phyloP scores from a whole-genome alignment of 495 filamentous ascomycete species.

The Ramalina intermedia region DNA sequence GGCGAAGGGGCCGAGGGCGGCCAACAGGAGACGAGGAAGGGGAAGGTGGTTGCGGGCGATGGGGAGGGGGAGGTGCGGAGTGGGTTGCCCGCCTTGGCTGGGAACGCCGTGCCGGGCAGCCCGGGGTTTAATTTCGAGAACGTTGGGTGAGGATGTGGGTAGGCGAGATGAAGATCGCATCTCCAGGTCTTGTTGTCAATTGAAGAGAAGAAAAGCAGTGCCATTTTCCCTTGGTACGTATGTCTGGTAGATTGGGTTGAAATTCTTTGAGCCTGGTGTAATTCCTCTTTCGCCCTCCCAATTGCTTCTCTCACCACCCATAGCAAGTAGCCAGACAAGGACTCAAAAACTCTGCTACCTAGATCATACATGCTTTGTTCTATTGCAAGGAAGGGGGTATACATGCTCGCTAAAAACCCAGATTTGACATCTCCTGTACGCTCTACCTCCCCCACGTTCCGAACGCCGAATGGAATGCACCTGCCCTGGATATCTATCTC shows the following conservation, averaged over 20 bases:
- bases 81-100: slow-evolving; percentile 40
- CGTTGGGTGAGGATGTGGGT: slow-evolving; percentile 24
- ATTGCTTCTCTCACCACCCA: not conserved
- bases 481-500: not conserved
- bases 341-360: not conserved
- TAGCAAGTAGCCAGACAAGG: not conserved
- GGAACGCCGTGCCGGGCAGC: slow-evolving; percentile 59
- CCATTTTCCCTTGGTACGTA: too few relatives aligned
- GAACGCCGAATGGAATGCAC: slow-evolving; percentile 4
- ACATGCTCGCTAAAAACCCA: slow-evolving; percentile 9
- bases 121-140: slow-evolving; percentile 72
- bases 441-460: not conserved
- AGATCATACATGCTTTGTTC: not conserved
- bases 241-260: not conserved
- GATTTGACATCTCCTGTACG: not conserved
- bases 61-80: slow-evolving; percentile 40
- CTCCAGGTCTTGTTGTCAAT: too few relatives aligned
- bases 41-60: slow-evolving; percentile 37
- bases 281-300: not conserved
- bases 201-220: too few relatives aligned
- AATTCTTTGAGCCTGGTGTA: not conserved
- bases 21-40: slow-evolving; percentile 45
- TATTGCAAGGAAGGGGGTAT: slow-evolving; percentile 3
- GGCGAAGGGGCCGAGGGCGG: slow-evolving; percentile 45
- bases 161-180: too few relatives aligned